Percentiles rank a stretch among this genome's conserved stretches.
These are phyloP conservation scores for Hortaea sp. DNA, from an alignment of 2,329 filamentous ascomycete genomes.

Conservation along the genomic window DNA sequence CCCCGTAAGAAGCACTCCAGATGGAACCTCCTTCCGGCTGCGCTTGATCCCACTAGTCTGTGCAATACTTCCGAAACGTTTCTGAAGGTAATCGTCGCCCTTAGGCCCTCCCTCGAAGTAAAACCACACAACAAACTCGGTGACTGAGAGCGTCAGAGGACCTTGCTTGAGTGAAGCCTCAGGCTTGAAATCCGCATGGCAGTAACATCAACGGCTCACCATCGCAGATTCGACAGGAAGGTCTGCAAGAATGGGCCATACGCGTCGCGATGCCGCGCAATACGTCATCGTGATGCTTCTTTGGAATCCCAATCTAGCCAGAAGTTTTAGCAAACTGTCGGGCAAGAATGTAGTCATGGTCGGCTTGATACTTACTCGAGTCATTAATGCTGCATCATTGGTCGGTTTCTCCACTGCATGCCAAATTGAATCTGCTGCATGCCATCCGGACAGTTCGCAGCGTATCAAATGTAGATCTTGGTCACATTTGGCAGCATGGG, in stretches of 20 bases:
- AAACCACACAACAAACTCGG: slow-evolving; percentile 39
- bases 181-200: slow-evolving; percentile 27
- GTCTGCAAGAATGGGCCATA: slow-evolving; percentile 31
- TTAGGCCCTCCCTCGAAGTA: slow-evolving; percentile 32
- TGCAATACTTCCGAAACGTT: slow-evolving; percentile 30
- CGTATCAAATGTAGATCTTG: slow-evolving; percentile 24
- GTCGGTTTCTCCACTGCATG: slow-evolving; percentile 28
- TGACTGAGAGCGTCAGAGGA: slow-evolving; percentile 35
- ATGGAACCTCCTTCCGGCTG: slow-evolving; percentile 14
- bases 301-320: slow-evolving; percentile 37
- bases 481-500: slow-evolving; percentile 21
- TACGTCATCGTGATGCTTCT: slow-evolving; percentile 32
- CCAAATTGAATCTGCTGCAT: slow-evolving; percentile 28
- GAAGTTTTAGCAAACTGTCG: not conserved
- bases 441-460: slow-evolving; percentile 29
- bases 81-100: slow-evolving; percentile 22
- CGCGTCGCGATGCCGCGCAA: slow-evolving; percentile 19
- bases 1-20: slow-evolving; percentile 11
- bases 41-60: slow-evolving; percentile 22
- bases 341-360: not conserved
- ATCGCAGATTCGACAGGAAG: slow-evolving; percentile 21
- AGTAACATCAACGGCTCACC: slow-evolving; percentile 14
- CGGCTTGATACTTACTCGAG: slow-evolving; percentile 35
- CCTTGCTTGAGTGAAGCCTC: slow-evolving; percentile 1
- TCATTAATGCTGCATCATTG: slow-evolving; percentile 27